Evolutionary conservation across 1,139 yeast species (phyloP), one percentile per base, ranked within the genome.

Genomic region (Groenewaldozyma auringiensis): DNA sequence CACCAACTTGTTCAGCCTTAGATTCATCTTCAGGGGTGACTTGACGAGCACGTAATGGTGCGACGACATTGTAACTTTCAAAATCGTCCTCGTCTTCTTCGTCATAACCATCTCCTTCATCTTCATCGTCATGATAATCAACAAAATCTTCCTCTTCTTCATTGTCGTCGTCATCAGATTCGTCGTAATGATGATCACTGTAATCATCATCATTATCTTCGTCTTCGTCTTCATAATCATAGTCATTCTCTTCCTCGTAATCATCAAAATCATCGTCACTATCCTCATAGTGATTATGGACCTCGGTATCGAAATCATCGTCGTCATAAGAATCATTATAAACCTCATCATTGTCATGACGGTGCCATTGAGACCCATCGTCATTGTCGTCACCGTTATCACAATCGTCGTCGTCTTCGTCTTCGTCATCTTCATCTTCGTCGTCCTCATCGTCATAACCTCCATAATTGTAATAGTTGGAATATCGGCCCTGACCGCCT

Each of bases 321-420:
- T 42, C 42, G 21, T 43, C 34, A 40, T 33, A 37, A 14, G 25
- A 20, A 13, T 45, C 45, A 17, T 33, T 36, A 34, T 18, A 32
- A 14, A 21, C 11, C 17, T 42, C 42, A 14, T 21, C 21, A 31
- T 45, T 11, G 3, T 17, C 39, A 16, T 35, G 46, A 3, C 4
- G 39, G 16, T 48, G 51, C 62, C 61, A 58, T 20, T 50, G 54
- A 11, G 59, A 52, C 4, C 64, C 65, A 39, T 60, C 63, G 35
- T 60, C 65, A 21, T 44, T 47, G 39, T 61, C 64, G 29, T 61
- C 59, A 6, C 64, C 64, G 42, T 61, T 59, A 41, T 59, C 63
- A 41, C 64, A 58, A 20, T 59, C 63, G 21, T 53, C 59, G 20
- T 57, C 57, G 29, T 52, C 57, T 29, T 53, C 55, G 14, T 54